These are phyloP conservation scores for Exutisphaerella laricina DNA, from an alignment of 2,329 filamentous ascomycete species.

Conservation along the genomic window DNA sequence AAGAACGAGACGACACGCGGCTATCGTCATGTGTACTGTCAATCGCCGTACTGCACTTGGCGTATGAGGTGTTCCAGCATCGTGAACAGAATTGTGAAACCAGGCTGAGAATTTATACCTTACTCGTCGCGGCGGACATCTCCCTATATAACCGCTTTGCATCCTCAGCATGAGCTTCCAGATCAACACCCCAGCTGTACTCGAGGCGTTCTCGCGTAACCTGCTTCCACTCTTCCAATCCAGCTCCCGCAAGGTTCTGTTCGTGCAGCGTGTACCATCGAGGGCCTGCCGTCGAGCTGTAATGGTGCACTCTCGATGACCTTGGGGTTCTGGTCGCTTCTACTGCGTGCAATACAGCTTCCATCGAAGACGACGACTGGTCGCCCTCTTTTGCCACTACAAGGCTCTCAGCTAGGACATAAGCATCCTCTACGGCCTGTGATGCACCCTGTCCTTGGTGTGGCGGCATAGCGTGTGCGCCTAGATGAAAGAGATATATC, in stretches of 20 bases:
- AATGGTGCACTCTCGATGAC: conserved; percentile 14
- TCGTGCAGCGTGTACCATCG: conserved; percentile 18
- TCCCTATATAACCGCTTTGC: conserved; percentile 10
- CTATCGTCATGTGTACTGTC: too few relatives aligned
- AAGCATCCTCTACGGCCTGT: conserved; percentile 53
- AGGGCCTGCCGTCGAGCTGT: conserved; percentile 16
- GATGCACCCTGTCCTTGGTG: conserved; percentile 58
- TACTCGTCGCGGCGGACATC: background rate
- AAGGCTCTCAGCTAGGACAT: conserved; percentile 32
- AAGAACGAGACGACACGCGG: too few relatives aligned
- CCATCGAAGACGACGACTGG: background rate
- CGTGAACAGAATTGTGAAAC: too few relatives aligned
- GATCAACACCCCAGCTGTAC: conserved; percentile 26
- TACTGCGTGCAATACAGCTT: conserved; percentile 20
- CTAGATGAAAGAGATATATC: too few relatives aligned
- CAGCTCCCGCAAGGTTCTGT: conserved; percentile 14
- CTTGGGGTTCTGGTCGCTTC: conserved; percentile 19
- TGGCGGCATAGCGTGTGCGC: conserved; percentile 59
- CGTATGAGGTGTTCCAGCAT: too few relatives aligned
- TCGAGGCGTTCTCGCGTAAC: conserved; percentile 16
- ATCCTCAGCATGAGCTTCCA: conserved; percentile 21
- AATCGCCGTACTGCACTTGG: too few relatives aligned
- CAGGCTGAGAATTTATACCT: background rate
- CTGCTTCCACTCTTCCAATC: conserved; percentile 18
- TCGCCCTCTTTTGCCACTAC: background rate